Conservation (phyloP, 768 basidiomycete species). For the Peribolospora kevripleyi region DNA sequence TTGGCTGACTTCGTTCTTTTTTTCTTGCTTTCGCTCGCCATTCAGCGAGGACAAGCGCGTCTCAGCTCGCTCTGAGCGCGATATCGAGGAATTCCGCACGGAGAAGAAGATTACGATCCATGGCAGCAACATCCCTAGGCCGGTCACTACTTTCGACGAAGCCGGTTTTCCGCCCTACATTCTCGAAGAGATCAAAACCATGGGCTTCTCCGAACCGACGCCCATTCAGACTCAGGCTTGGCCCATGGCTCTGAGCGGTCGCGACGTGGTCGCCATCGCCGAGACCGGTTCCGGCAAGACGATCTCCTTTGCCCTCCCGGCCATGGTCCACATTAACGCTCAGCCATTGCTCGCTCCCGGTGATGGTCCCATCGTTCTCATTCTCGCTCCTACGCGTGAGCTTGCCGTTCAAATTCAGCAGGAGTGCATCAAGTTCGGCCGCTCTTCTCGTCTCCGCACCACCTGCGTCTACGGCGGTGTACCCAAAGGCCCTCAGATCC, state of each 20-base stretch:
- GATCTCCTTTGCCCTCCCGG: constrained; percentile 90
- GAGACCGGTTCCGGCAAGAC: constrained; percentile 99
- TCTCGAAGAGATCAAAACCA: constrained; percentile 71
- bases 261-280: constrained; percentile 86
- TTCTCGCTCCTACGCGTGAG: constrained; percentile 92
- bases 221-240: constrained; percentile 97
- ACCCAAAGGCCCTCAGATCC: constrained; percentile 93
- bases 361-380: constrained; percentile 89
- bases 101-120: constrained; percentile 79
- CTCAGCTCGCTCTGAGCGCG: constrained; percentile 45
- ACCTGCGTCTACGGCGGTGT: constrained; percentile 98
- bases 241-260: constrained; percentile 91
- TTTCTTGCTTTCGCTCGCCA: not conserved
- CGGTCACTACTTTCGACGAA: constrained; percentile 78
- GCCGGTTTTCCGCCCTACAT: constrained; percentile 91
- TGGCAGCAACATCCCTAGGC: constrained; percentile 67
- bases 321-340: constrained; percentile 99
- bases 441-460: constrained; percentile 73
- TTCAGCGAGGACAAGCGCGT: constrained; percentile 55
- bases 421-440: constrained; percentile 94
- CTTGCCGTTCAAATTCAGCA: constrained; percentile 97
- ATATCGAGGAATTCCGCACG: constrained; percentile 66
- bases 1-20: too few relatives aligned
- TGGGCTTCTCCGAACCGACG: constrained; percentile 74
- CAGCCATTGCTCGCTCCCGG: constrained; percentile 81